Evolutionary conservation across 768 basidiomycete species (phyloP).

Genomic region (Macrolepiota fuliginosa): DNA sequence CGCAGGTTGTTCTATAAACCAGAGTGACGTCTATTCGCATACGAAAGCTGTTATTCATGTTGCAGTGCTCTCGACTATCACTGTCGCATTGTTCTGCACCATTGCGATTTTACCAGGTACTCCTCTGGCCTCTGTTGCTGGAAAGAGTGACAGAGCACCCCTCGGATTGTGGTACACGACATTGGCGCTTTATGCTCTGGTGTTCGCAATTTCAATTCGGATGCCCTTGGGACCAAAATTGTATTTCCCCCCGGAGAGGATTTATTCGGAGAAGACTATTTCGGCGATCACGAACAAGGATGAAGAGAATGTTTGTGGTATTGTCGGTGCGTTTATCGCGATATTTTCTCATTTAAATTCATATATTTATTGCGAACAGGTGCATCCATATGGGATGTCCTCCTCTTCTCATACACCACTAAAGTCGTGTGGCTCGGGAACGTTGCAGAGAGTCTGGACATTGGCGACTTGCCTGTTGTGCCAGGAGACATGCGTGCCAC

Average conservation of each 20-base stretch:
- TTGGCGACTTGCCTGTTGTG: conserved; percentile 85
- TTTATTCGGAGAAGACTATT: conserved; percentile 74
- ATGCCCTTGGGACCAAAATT: conserved; percentile 74
- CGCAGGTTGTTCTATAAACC: conserved; percentile 48
- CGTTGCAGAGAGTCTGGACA: conserved; percentile 69
- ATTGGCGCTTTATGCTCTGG: conserved; percentile 46
- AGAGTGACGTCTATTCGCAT: conserved; percentile 37
- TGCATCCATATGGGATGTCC: conserved; percentile 54
- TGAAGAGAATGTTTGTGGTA: conserved; percentile 74
- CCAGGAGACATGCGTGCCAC: conserved; percentile 69
- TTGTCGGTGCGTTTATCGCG: conserved; percentile 36
- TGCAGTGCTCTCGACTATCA: conserved; percentile 48
- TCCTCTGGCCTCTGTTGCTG: conserved; percentile 21
- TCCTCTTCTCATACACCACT: conserved; percentile 89
- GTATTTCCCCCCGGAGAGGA: conserved; percentile 66
- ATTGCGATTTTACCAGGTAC: conserved; percentile 58
- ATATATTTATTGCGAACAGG: conserved; percentile 27
- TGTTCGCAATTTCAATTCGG: conserved; percentile 39
- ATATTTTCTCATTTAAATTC: not conserved
- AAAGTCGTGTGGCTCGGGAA: conserved; percentile 86
- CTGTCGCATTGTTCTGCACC: conserved; percentile 39
- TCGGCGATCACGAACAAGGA: conserved; percentile 56
- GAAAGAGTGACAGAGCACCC: conserved; percentile 19
- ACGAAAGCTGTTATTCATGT: conserved; percentile 61
- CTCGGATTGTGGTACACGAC: conserved; percentile 50